Evolutionary conservation across 2,329 filamentous ascomycete genomes (phyloP).

Genomic region (Pyrenochaeta sp.): DNA sequence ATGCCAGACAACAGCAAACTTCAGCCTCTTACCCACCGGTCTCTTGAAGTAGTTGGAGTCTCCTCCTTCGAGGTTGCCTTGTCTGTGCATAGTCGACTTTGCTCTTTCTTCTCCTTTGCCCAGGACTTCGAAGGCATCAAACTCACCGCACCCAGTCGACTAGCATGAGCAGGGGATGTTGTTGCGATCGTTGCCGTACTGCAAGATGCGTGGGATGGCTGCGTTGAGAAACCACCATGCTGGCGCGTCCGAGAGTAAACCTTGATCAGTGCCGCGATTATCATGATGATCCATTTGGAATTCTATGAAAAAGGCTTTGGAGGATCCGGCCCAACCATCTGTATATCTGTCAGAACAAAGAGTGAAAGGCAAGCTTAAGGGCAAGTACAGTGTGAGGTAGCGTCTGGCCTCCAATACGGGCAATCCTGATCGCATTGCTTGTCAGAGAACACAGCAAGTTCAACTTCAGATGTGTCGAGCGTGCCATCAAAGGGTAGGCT

Average conservation of each 20-base stretch:
- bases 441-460: conserved; percentile 47
- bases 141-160: conserved; percentile 73
- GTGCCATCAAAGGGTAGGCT: conserved; percentile 60
- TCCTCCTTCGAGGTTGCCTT: conserved; percentile 68
- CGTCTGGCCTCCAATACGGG: conserved; percentile 57
- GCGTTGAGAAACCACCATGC: conserved; percentile 80
- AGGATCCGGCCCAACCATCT: conserved; percentile 75
- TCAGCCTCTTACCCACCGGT: conserved; percentile 66
- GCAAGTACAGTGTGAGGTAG: conserved; percentile 59
- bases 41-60: conserved; percentile 76
- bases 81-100: conserved; percentile 70
- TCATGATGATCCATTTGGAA: conserved; percentile 68
- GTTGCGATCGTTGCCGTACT: conserved; percentile 65
- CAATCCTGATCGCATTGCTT: conserved; percentile 57
- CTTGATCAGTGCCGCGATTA: conserved; percentile 39
- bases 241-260: conserved; percentile 69
- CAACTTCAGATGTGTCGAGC: conserved; percentile 42
- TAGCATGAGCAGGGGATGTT: conserved; percentile 72
- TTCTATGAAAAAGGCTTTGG: conserved; percentile 77
- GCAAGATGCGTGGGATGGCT: conserved; percentile 71
- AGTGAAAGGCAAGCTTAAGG: neutral
- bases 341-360: conserved; percentile 6
- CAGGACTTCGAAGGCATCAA: conserved; percentile 78
- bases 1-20: conserved; percentile 60
- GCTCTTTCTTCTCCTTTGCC: conserved; percentile 68